phyloP scores from a whole-genome alignment of 108 stramenopile genomes.

The Ochromonas danica region DNA sequence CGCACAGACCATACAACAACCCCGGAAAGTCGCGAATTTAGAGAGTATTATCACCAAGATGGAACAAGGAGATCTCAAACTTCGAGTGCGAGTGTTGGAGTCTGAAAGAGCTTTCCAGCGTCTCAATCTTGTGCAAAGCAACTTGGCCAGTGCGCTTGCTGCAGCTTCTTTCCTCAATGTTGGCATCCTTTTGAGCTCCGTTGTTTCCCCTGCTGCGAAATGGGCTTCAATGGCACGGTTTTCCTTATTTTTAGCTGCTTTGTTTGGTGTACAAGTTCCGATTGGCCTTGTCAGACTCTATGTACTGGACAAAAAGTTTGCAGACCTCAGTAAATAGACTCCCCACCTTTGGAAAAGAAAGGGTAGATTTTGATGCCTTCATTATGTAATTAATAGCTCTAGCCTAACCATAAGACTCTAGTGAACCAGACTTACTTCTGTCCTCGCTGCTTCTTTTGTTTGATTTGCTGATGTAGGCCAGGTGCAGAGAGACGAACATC shows the following conservation, averaged over 20 bases:
- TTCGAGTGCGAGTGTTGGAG: slow-evolving; percentile 50
- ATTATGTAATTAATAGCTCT: too few relatives aligned
- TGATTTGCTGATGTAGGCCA: slow-evolving; percentile 40
- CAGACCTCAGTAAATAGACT: too few relatives aligned
- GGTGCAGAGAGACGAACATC: slow-evolving; percentile 46
- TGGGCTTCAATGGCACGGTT: neutral
- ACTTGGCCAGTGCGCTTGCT: slow-evolving; percentile 45
- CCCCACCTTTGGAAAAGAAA: too few relatives aligned
- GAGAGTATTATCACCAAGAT: neutral
- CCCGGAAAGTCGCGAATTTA: neutral
- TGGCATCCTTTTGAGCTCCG: slow-evolving; percentile 39
- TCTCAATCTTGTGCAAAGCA: slow-evolving; percentile 43
- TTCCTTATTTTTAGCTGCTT: neutral
- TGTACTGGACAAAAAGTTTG: neutral
- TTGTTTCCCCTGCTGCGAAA: neutral
- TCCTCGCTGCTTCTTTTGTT: slow-evolving; percentile 7
- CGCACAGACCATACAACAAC: neutral
- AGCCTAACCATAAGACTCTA: too few relatives aligned
- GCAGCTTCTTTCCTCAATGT: slow-evolving; percentile 48
- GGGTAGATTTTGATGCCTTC: too few relatives aligned
- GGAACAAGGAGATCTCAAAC: slow-evolving; percentile 30
- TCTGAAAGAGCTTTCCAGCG: slow-evolving; percentile 50
- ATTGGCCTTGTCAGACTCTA: neutral
- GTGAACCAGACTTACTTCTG: too few relatives aligned
- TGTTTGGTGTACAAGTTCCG: neutral